Conservation (phyloP, 208 protist genomes). For the Spongospora subterranea region DNA sequence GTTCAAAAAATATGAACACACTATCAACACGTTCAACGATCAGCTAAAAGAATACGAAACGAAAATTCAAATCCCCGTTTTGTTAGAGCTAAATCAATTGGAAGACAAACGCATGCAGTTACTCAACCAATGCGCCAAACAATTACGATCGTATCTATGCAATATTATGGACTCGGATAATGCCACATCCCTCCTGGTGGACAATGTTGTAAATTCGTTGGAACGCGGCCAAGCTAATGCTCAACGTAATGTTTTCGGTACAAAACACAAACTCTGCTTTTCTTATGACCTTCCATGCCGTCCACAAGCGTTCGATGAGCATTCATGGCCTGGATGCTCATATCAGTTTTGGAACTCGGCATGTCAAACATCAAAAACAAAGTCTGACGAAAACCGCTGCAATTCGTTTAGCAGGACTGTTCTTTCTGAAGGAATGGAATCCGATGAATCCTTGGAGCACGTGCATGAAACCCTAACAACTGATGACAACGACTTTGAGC, state of each 20-base stretch:
- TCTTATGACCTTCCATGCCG: conserved; percentile 1
- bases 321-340: conserved; percentile 40
- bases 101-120: not conserved
- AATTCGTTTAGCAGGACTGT: too few relatives aligned
- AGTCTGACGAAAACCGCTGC: too few relatives aligned
- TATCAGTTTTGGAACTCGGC: not conserved
- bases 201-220: not conserved
- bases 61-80: not conserved
- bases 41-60: not conserved
- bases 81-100: not conserved
- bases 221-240: not conserved
- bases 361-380: too few relatives aligned
- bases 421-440: too few relatives aligned
- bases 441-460: too few relatives aligned
- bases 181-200: not conserved
- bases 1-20: not conserved
- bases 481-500: too few relatives aligned
- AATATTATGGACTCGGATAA: not conserved
- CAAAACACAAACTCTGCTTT: not conserved
- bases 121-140: not conserved
- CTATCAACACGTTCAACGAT: not conserved
- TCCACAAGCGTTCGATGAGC: conserved; percentile 22
- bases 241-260: not conserved
- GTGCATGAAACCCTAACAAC: too few relatives aligned
- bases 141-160: not conserved